Percentiles rank a stretch among this genome's conserved stretches.
phyloP scores from a whole-genome alignment of 2,329 filamentous ascomycete species.

The Coniella vitis region DNA sequence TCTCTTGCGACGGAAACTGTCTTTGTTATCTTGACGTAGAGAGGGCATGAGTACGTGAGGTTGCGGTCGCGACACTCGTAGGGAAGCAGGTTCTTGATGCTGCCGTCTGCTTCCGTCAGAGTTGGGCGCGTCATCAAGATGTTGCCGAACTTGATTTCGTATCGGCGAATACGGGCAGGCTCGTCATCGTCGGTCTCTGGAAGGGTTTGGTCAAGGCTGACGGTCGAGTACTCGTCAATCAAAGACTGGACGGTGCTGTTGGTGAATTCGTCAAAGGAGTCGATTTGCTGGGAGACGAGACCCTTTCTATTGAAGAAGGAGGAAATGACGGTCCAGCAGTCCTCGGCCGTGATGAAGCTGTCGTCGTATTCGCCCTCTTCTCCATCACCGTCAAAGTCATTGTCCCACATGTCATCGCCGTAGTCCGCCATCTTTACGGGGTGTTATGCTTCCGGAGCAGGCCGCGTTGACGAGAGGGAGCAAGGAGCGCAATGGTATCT shows the following conservation, averaged over 20 bases:
- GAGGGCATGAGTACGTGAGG: conserved; percentile 85
- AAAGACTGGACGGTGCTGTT: conserved; percentile 90
- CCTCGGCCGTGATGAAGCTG: conserved; percentile 80
- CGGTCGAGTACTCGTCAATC: conserved; percentile 82
- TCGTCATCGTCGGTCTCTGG: conserved; percentile 69
- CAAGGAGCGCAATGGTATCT: too few species aligned
- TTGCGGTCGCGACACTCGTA: conserved; percentile 96
- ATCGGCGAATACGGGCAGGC: conserved; percentile 79
- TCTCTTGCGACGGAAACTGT: conserved; percentile 79
- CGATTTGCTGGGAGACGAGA: conserved; percentile 92
- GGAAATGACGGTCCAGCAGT: conserved; percentile 97
- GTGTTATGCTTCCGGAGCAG: not conserved
- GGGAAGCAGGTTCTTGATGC: conserved; percentile 76
- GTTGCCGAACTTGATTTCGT: conserved; percentile 90
- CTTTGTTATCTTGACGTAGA: conserved; percentile 84
- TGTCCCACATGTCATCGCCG: conserved; percentile 41
- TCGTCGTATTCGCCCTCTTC: conserved; percentile 63
- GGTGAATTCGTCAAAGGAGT: conserved; percentile 97
- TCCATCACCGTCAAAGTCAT: conserved; percentile 38
- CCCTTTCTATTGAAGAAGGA: conserved; percentile 96
- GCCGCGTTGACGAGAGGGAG: not conserved
- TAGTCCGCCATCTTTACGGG: conserved; percentile 46
- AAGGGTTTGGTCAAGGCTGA: conserved; percentile 90
- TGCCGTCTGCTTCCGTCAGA: conserved; percentile 88
- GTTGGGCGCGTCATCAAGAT: conserved; percentile 85